Conservation (phyloP, 2,329 filamentous ascomycete genomes). For the Xylaria sp. region DNA sequence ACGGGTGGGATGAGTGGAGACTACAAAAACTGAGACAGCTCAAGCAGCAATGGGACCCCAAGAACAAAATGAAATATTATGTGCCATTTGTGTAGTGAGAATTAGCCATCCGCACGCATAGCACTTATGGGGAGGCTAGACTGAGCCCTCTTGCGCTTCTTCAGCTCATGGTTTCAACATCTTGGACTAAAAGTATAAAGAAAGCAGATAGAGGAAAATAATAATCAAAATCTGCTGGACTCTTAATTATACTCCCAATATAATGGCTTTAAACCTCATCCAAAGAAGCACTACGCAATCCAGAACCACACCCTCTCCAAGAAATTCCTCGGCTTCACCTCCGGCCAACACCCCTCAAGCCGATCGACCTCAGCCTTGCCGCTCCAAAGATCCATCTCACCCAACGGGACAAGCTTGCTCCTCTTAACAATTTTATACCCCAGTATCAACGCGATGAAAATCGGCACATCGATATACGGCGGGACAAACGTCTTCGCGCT, state of each 20-base stretch:
- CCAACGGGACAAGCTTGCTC: conserved; percentile 59
- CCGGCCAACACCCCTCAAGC: conserved; percentile 53
- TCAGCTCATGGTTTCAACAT: no score
- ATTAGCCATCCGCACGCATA: no score
- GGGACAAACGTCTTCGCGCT: conserved; percentile 69
- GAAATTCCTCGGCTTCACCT: conserved; percentile 52
- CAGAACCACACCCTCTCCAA: conserved; percentile 56
- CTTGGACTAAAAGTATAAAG: no score
- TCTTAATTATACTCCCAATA: no score
- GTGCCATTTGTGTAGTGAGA: conserved; percentile 16
- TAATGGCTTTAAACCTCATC: no score
- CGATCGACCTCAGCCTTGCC: conserved; percentile 55
- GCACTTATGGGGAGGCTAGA: no score
- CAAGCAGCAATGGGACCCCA: conserved; percentile 36
- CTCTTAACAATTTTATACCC: conserved; percentile 75
- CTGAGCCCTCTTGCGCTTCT: no score
- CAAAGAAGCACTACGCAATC: conserved; percentile 49
- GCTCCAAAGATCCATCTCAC: conserved; percentile 56
- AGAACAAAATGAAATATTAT: conserved; percentile 39
- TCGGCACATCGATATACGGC: conserved; percentile 74
- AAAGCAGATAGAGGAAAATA: no score
- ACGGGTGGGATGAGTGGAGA: conserved; percentile 41
- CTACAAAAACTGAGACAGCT: conserved; percentile 37
- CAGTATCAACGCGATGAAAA: conserved; percentile 72
- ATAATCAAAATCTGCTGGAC: no score